Evolutionary conservation across 1,284 basidiomycete genomes (phyloP).

Genomic region (Grifola frondosa): DNA sequence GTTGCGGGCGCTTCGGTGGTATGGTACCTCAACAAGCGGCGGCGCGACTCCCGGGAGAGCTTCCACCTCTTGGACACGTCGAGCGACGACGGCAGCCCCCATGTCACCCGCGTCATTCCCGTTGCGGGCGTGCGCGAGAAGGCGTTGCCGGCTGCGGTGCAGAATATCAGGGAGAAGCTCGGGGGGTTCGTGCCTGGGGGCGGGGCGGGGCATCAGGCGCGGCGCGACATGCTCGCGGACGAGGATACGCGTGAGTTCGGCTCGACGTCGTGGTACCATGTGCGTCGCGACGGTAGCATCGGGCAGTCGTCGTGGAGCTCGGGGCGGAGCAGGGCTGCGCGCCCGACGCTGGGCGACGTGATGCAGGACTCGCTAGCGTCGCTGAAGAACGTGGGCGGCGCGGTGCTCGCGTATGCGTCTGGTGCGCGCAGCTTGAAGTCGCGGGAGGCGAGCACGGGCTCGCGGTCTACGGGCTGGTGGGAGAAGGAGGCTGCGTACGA

Average conservation of each 20-base stretch:
- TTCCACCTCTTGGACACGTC: conserved; percentile 44
- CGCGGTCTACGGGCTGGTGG: conserved; percentile 39
- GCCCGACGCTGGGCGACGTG: conserved; percentile 29
- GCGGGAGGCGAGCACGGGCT: conserved; percentile 32
- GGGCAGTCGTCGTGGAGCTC: conserved; percentile 27
- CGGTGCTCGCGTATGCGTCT: conserved; percentile 33
- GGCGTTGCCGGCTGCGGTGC: conserved; percentile 22
- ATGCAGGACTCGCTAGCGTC: conserved; percentile 41
- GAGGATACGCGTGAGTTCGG: conserved; percentile 63
- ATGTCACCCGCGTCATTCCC: conserved; percentile 27
- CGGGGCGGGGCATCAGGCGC: conserved; percentile 22
- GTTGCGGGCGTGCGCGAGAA: conserved; percentile 29
- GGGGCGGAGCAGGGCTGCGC: conserved; percentile 20
- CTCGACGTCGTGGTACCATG: conserved; percentile 14
- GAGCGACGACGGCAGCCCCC: conserved; percentile 37
- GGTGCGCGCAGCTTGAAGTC: conserved; percentile 34
- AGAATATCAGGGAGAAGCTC: conserved; percentile 25
- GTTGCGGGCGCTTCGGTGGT: conserved; percentile 41
- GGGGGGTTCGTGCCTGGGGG: conserved; percentile 26
- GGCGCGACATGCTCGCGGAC: conserved; percentile 74
- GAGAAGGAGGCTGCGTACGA: conserved; percentile 41
- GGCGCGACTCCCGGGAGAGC: conserved; percentile 28
- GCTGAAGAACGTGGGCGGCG: conserved; percentile 47
- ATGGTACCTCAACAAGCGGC: conserved; percentile 44
- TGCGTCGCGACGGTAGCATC: conserved; percentile 28